phyloP scores from a whole-genome alignment of 495 filamentous ascomycete species.

The Tuber aestivum region DNA sequence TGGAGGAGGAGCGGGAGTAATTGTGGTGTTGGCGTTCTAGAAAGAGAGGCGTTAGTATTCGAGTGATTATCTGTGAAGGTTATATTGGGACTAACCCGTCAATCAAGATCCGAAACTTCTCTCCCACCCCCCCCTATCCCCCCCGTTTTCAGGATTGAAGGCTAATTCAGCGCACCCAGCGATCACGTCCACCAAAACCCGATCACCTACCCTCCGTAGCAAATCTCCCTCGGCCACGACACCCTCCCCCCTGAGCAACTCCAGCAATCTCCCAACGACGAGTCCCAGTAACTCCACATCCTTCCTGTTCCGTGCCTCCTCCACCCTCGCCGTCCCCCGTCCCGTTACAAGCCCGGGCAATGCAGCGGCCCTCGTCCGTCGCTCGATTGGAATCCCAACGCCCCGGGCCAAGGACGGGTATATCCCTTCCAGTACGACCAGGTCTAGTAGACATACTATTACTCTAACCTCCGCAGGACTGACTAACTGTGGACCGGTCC shows the following conservation, averaged over 20 bases:
- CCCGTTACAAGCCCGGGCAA: constrained; percentile 12
- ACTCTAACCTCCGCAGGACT: constrained; percentile 44
- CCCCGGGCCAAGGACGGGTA: constrained; percentile 53
- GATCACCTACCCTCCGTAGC: constrained; percentile 1
- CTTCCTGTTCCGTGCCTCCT: constrained; percentile 17
- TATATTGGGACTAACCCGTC: constrained; percentile 45
- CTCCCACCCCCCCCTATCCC: constrained; percentile 36
- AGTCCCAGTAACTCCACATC: constrained; percentile 22
- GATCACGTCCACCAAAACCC: constrained; percentile 43
- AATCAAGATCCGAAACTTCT: constrained; percentile 44
- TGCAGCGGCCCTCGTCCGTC: constrained; percentile 48
- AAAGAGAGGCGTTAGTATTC: background rate
- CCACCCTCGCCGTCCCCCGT: constrained; percentile 7
- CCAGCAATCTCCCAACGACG: constrained; percentile 17
- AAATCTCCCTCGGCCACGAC: constrained; percentile 17
- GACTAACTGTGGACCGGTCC: constrained; percentile 16
- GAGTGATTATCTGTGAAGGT: constrained; percentile 30
- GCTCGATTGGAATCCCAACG: constrained; percentile 53
- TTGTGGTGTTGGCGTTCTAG: constrained; percentile 33
- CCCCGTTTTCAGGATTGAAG: constrained; percentile 32
- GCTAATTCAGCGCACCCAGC: constrained; percentile 43
- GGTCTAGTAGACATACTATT: constrained; percentile 51
- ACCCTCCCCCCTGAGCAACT: constrained; percentile 5
- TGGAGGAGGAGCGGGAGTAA: constrained; percentile 34
- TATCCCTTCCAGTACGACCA: constrained; percentile 54